Percentiles rank a stretch among this genome's conserved stretches.
Evolutionary conservation across 2,329 filamentous ascomycete species (phyloP).

Genomic region (Fusarium sp.): DNA sequence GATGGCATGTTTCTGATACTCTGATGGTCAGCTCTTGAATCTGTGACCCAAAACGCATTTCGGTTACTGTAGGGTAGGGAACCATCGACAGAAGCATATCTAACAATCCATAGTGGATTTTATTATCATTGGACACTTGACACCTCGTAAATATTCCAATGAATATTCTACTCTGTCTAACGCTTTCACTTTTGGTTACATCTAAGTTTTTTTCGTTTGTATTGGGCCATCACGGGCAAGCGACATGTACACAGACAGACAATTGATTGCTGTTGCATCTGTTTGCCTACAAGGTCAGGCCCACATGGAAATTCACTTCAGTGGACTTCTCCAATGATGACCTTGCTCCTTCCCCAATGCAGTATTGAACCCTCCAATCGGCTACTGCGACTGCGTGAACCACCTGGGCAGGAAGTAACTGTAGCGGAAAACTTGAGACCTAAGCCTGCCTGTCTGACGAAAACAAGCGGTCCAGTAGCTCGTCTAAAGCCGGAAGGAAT

Average conservation of each 20-base stretch:
- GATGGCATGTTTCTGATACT: not conserved
- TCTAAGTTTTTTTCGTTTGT: not conserved
- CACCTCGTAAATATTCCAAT: not conserved
- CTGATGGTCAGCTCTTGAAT: not conserved
- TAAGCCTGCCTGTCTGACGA: not conserved
- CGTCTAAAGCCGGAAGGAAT: not conserved
- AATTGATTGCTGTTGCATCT: not conserved
- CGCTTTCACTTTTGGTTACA: not conserved
- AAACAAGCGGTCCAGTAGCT: not conserved
- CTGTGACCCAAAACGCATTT: not conserved
- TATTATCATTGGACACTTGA: not conserved
- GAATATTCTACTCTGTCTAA: not conserved
- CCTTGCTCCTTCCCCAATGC: conserved; percentile 25
- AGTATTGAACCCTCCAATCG: conserved; percentile 44
- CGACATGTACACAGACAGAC: not conserved
- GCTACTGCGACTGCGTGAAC: conserved; percentile 19
- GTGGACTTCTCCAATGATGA: conserved; percentile 38
- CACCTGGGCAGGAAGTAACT: not conserved
- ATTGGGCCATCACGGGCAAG: not conserved
- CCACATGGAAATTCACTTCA: not conserved
- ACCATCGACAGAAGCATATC: not conserved
- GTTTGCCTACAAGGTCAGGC: not conserved
- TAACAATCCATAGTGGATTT: not conserved
- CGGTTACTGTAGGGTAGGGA: not conserved
- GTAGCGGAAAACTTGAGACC: not conserved